Base-by-base conservation (phyloP, 441 rosid genomes). In the Hura crepitans region DNA sequence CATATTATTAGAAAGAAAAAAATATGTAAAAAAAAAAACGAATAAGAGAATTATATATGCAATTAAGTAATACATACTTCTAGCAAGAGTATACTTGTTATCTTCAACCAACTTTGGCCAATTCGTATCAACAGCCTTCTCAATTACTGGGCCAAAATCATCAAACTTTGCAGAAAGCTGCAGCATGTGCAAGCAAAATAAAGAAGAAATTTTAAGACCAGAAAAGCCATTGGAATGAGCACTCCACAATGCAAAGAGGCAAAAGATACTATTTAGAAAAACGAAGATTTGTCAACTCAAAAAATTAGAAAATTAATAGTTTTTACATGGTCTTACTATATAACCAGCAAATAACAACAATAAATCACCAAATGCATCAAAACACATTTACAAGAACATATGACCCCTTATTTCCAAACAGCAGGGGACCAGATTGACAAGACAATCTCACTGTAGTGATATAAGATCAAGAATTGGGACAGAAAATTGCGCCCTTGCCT, bases 71-170 rank as follows among this genome's bases (percentile, higher is more conserved):
- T 39, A 30, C 13, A 15, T 76, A 84, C 93, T 86, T 75, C 79
- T 84, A 6, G 70, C 31, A 51, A 76, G 70, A 37, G 77, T 65
- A 70, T 72, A 57, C 42, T 70, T 76, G 6, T 79, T 82, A 60
- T 80, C 76, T 27, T 75, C 77, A 20, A 66, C 78, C 64, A 67
- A 47, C 17, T 84, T 82, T 64, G 73, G 79, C 87, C 84, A 81
- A 9, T 73, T 69, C 42, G 79, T 47, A 63, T 82, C 81, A 14
- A 79, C 68, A 33, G 75, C 57, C 75, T 84, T 84, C 37, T 81
- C 83, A 28, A 76, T 72, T 59, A 79, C 31, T 0, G 82, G 80
- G 35, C 77, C 71, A 27, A 74, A 74, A 62, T 73, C 64, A 50
- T 69, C 75, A 14, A 45, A 22, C 59, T 75, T 79, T 65, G 60